These are phyloP conservation scores for Trichothecium sympodiale DNA, from an alignment of 2,329 filamentous ascomycete species.

Conservation along the genomic window DNA sequence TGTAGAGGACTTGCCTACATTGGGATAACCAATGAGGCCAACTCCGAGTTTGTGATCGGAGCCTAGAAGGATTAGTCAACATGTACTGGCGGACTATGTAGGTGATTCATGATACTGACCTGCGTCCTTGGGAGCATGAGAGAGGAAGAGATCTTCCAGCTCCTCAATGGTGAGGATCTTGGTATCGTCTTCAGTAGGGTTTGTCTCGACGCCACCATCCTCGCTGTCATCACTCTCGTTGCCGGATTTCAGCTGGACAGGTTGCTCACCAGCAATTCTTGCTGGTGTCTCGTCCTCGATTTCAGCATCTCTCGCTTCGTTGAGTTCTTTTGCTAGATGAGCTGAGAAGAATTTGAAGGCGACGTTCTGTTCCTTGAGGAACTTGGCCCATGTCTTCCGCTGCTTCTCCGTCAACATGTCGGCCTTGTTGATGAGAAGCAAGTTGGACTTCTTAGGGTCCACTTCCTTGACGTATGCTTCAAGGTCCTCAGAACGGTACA, in stretches of 20 bases:
- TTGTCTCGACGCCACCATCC: conserved; percentile 16
- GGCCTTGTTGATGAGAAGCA: conserved; percentile 94
- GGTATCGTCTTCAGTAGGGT: conserved; percentile 46
- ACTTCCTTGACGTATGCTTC: conserved; percentile 93
- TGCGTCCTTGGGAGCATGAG: conserved; percentile 47
- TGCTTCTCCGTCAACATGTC: conserved; percentile 95
- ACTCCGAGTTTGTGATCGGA: conserved; percentile 65
- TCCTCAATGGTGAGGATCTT: conserved; percentile 88
- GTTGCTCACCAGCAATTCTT: conserved; percentile 16
- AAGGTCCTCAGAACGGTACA: conserved; percentile 90
- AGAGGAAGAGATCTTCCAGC: conserved; percentile 76
- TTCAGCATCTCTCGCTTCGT: conserved; percentile 56
- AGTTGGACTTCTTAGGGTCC: conserved; percentile 75
- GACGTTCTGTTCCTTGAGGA: conserved; percentile 71
- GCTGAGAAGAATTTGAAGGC: conserved; percentile 96
- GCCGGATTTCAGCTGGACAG: conserved; percentile 19
- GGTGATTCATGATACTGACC: conserved; percentile 25
- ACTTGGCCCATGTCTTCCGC: conserved; percentile 72
- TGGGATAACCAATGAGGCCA: conserved; percentile 92
- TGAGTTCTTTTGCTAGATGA: conserved; percentile 77
- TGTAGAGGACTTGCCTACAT: conserved; percentile 97
- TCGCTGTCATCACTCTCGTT: conserved; percentile 24
- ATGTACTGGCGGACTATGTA: background rate
- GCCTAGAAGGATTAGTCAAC: conserved; percentile 16
- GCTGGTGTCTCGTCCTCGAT: conserved; percentile 19